Percentiles rank a stretch among this genome's conserved stretches.
Evolutionary conservation across 768 basidiomycete species (phyloP).

Genomic region (Serendipita sp.): DNA sequence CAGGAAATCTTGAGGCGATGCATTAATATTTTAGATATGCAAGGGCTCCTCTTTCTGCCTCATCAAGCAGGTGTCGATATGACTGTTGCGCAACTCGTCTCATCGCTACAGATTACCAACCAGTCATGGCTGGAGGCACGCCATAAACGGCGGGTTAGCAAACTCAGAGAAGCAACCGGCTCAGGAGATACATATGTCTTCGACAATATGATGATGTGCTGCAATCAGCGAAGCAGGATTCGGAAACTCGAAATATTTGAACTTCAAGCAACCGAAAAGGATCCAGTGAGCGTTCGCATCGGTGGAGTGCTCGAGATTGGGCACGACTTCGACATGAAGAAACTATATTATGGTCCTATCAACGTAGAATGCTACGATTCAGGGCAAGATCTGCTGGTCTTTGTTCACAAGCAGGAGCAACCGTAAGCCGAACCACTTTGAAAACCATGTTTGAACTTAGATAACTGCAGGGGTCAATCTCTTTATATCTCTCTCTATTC

Average conservation of each 20-base stretch:
- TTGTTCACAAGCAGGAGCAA: neutral
- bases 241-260: neutral
- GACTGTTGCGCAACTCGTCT: neutral
- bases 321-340: neutral
- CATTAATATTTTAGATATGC: neutral
- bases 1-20: neutral
- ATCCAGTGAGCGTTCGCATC: neutral
- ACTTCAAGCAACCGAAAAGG: neutral
- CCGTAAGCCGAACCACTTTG: neutral
- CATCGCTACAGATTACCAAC: neutral
- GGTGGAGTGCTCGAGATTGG: neutral
- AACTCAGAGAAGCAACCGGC: neutral
- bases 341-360: neutral
- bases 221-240: neutral
- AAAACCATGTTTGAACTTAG: neutral
- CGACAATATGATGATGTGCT: neutral
- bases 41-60: neutral
- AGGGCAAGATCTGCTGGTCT: neutral
- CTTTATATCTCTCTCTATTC: neutral
- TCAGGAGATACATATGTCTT: neutral
- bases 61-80: neutral
- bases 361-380: conserved; percentile 1
- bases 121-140: neutral
- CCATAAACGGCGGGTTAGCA: neutral
- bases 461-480: neutral